Base-by-base conservation (phyloP, 1,284 basidiomycete species). In the Leccinum pachyderme region DNA sequence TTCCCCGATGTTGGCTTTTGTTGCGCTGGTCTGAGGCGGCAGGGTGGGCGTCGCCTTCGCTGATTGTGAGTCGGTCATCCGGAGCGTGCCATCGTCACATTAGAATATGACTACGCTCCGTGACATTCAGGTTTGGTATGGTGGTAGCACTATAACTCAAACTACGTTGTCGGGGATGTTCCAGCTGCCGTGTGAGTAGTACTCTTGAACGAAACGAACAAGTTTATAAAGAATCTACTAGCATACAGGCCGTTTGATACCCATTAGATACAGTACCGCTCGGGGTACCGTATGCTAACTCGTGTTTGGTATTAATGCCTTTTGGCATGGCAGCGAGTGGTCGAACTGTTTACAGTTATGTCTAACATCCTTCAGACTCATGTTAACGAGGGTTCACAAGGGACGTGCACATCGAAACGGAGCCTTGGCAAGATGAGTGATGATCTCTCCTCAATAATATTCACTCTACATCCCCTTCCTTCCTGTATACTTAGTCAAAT, bases 361-460 rank as follows among this genome's bases (percentile, higher is more conserved):
- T 6, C 9, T 37, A 25, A 18, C 43, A 13, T 25, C 43, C n/a
- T 32, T 44, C 32, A 62, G 45, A 33, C 8, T 37, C n/a, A 18
- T 22, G 24, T 33, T 39, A 58, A 55, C 52, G 51, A 18, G 54
- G 48, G 35, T 53, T 53, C 7, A 47, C 48, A 60, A 25, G 63
- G 54, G n/a, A 65, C 35, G 39, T 64, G 61, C 15, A 44, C 43
- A 48, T 64, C 66, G 47, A 66, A 68, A 39, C 47, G 24, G 35
- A 68, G 33, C n/a, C 65, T 62, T 37, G 18, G 18, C 18, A 18
- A 37, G n/a, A 5, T 18, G 9, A 9, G 35, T 11, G 9, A 37
- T 9, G n/a, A 37, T 37, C n/a, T 18, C 18, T 18, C 18, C 18
- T 18, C 18, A 18, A 18, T 18, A 18, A 18, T 18, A 18, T 18